phyloP scores from a whole-genome alignment of 495 filamentous ascomycete genomes.

The Hypoxylon crocopeplum region DNA sequence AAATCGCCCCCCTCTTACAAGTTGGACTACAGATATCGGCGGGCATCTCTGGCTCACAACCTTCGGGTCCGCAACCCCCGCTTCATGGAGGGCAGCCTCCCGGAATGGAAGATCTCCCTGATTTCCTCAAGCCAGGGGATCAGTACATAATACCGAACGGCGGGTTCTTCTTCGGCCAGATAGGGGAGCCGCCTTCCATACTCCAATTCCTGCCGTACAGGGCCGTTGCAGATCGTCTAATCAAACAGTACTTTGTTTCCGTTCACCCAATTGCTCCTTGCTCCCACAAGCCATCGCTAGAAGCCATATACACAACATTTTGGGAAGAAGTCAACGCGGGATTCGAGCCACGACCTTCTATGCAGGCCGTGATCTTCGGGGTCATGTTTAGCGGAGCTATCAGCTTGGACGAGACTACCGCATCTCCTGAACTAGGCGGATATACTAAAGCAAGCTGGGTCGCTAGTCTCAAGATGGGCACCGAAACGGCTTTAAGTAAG shows the following conservation, averaged over 20 bases:
- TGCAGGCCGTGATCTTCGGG: conserved; percentile 70
- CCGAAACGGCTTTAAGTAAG: conserved; percentile 67
- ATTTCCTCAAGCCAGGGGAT: conserved; percentile 58
- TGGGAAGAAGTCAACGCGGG: conserved; percentile 63
- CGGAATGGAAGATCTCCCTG: conserved; percentile 42
- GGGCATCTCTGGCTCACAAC: conserved; percentile 27
- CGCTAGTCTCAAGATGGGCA: conserved; percentile 65
- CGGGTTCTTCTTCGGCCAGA: conserved; percentile 70
- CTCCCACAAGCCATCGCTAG: conserved; percentile 69
- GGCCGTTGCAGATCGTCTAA: conserved; percentile 59
- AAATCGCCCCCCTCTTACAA: conserved; percentile 2
- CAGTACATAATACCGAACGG: conserved; percentile 66
- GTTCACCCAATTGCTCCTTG: conserved; percentile 72
- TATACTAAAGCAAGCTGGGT: conserved; percentile 60
- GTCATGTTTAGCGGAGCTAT: conserved; percentile 72
- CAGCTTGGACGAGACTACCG: conserved; percentile 62
- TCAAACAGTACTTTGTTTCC: conserved; percentile 67
- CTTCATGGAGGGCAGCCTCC: conserved; percentile 22
- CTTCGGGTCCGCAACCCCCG: conserved; percentile 12
- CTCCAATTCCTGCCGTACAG: conserved; percentile 62
- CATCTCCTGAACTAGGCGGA: conserved; percentile 55
- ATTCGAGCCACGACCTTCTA: conserved; percentile 65
- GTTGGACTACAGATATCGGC: conserved; percentile 36
- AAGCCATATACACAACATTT: conserved; percentile 65
- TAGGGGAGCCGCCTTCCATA: conserved; percentile 53